A percentile compares a stretch with the other conserved stretches of the same genome.
These are phyloP conservation scores for Syzygium malaccense DNA, from an alignment of 441 rosid species.

Conservation along the genomic window DNA sequence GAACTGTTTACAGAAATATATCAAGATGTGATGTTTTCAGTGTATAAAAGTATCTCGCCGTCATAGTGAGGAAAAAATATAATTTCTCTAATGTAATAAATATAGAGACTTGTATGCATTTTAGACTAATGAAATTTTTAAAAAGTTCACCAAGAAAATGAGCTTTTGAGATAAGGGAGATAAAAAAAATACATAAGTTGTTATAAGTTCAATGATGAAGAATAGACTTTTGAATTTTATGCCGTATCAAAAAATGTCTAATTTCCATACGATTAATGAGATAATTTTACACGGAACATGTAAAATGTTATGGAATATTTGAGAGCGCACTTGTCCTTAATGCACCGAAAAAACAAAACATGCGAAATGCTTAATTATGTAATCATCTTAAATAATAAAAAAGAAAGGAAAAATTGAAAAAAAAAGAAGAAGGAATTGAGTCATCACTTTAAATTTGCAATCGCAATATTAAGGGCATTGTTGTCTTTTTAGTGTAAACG, in stretches of 20 bases:
- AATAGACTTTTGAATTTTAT: neutral
- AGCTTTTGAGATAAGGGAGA: neutral
- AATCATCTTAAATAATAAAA: neutral
- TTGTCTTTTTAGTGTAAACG: no score
- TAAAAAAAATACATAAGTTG: neutral
- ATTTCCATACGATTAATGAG: neutral
- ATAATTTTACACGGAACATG: neutral
- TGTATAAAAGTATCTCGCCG: neutral
- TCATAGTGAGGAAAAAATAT: neutral
- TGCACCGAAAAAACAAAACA: neutral
- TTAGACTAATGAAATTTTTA: neutral
- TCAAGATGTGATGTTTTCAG: neutral
- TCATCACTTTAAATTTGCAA: neutral
- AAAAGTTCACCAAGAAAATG: neutral
- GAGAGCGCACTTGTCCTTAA: neutral
- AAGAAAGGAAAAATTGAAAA: no score
- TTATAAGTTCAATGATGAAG: neutral
- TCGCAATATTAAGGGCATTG: no score
- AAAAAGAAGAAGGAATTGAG: no score
- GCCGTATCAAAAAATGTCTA: neutral
- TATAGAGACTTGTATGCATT: neutral
- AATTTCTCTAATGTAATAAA: neutral
- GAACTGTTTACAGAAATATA: neutral
- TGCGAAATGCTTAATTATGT: neutral
- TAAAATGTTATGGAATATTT: rapidly evolving